Percentiles rank a stretch among this genome's conserved stretches.
Conservation (phyloP, 306 rosid species). For the Luffa acutangula region DNA sequence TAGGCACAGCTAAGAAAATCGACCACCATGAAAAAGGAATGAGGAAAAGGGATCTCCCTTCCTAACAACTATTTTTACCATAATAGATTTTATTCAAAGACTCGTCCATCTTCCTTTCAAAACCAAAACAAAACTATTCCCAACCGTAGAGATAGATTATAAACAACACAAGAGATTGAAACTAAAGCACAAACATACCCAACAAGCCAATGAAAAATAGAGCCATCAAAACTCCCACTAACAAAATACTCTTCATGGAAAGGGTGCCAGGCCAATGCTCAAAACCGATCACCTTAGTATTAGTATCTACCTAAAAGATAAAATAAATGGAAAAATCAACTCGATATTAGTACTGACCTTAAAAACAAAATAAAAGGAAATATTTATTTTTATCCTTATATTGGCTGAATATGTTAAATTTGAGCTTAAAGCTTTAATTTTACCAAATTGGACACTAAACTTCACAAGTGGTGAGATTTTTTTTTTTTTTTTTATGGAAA, state of each 20-base stretch:
- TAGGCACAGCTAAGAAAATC: not conserved
- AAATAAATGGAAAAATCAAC: conserved; percentile 2
- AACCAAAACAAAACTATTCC: not conserved
- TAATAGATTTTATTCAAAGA: not conserved
- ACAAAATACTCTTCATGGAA: conserved; percentile 98
- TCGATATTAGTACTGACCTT: not conserved
- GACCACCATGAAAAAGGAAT: not conserved
- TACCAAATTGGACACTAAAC: not conserved
- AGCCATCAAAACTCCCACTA: conserved; percentile 95
- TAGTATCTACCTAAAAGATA: conserved; percentile 5
- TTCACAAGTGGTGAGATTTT: not conserved
- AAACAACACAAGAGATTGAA: not conserved
- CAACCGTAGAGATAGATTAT: not conserved
- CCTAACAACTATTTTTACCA: not conserved
- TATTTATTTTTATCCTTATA: not conserved
- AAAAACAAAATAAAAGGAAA: conserved; percentile 7
- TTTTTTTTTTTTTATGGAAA: too few relatives aligned
- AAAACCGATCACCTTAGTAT: not conserved
- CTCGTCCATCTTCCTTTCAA: not conserved
- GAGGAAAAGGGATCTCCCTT: not conserved
- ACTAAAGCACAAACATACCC: conserved; percentile 43
- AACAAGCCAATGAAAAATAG: conserved; percentile 97
- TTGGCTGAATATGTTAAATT: not conserved
- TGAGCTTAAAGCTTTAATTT: not conserved
- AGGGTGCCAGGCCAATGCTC: conserved; percentile 99